A percentile compares a stretch with the other conserved stretches of the same genome.
Evolutionary conservation across 495 filamentous ascomycete genomes (phyloP).

Genomic region (Parathielavia hyrcaniae): DNA sequence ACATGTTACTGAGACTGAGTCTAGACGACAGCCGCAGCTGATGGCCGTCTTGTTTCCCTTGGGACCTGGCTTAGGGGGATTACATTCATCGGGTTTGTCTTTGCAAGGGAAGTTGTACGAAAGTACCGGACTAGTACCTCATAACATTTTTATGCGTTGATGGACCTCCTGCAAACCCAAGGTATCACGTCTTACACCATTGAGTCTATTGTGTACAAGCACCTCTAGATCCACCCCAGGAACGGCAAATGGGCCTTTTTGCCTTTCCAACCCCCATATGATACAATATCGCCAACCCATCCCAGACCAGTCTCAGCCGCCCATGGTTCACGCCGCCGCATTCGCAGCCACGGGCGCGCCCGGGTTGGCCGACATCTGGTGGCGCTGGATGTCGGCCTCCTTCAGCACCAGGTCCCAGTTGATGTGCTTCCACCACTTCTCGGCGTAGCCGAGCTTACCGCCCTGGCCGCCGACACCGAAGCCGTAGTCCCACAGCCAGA

Average conservation of each 20-base stretch:
- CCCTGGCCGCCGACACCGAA: constrained; percentile 39
- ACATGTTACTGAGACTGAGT: no score
- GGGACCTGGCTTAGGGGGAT: no score
- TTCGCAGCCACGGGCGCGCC: background rate
- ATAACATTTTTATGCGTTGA: no score
- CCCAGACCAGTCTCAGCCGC: background rate
- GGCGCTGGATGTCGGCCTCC: constrained; percentile 22
- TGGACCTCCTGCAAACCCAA: no score
- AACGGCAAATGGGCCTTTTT: constrained; percentile 8
- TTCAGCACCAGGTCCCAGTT: constrained; percentile 72
- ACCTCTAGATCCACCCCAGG: constrained; percentile 5
- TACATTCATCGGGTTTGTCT: no score
- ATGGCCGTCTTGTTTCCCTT: no score
- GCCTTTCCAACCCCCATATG: background rate
- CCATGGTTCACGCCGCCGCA: background rate
- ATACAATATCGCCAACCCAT: background rate
- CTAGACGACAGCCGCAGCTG: no score
- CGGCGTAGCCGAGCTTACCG: constrained; percentile 70
- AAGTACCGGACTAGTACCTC: no score
- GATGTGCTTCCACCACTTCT: constrained; percentile 78
- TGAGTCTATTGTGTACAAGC: constrained; percentile 16
- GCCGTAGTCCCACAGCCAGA: constrained; percentile 80
- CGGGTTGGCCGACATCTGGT: constrained; percentile 8
- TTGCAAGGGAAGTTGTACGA: no score
- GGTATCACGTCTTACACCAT: background rate